These are phyloP conservation scores for Coemansia sp. DNA, from an alignment of 192 early-diverging fungal species.

Conservation along the genomic window DNA sequence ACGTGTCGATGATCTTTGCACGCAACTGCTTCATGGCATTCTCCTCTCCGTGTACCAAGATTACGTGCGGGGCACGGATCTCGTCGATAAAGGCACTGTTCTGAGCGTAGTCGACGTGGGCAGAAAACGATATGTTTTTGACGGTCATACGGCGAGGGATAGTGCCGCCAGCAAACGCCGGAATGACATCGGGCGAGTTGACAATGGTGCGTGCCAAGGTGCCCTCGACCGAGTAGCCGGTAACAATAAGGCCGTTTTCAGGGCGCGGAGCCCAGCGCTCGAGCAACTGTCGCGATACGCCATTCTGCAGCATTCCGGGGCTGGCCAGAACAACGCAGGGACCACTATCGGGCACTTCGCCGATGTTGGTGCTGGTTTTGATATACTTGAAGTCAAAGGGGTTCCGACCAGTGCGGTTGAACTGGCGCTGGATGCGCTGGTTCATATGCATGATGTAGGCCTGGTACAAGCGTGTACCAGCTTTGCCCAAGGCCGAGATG, in stretches of 20 bases:
- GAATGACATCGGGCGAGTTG: conserved; percentile 83
- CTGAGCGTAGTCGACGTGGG: conserved; percentile 96
- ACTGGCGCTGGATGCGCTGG: conserved; percentile 84
- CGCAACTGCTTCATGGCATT: conserved; percentile 91
- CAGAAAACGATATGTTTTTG: conserved; percentile 95
- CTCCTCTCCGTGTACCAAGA: conserved; percentile 94
- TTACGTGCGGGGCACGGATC: conserved; percentile 84
- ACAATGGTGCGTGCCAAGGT: conserved; percentile 84
- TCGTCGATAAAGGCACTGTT: conserved; percentile 97
- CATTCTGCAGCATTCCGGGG: conserved; percentile 97
- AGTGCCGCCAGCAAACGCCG: conserved; percentile 73
- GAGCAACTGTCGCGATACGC: conserved; percentile 90
- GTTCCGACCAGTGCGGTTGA: conserved; percentile 70
- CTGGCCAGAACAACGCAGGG: conserved; percentile 99
- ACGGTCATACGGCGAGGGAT: conserved; percentile 82
- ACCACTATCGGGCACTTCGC: conserved; percentile 88
- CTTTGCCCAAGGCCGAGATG: conserved; percentile 91
- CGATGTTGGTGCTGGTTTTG: conserved; percentile 80
- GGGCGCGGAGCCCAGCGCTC: conserved; percentile 93
- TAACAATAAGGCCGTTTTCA: conserved; percentile 90
- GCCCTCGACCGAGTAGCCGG: conserved; percentile 97
- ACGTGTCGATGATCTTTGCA: conserved; percentile 81
- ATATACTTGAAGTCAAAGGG: conserved; percentile 98
- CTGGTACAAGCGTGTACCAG: conserved; percentile 95
- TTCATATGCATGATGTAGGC: conserved; percentile 99